Base-by-base conservation (phyloP, 1,284 basidiomycete species). In the Neolentinus lepideus region DNA sequence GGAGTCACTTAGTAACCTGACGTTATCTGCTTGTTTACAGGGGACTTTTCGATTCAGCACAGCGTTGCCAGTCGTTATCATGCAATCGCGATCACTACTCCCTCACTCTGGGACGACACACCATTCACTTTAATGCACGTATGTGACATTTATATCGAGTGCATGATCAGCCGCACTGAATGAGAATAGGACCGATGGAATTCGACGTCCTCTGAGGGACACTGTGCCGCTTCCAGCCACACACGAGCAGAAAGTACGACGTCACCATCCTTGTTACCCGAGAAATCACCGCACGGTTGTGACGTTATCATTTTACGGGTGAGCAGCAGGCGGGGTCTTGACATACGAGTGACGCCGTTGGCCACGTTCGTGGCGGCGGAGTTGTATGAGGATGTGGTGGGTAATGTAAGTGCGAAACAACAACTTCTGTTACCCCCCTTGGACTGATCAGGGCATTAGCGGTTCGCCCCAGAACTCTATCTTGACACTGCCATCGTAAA, bases 391-490 rank as follows among this genome's bases (percentile, higher is more conserved):
- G 47, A 50, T 12, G 4, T n/a, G 25, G 12, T 3, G 24, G 8
- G 4, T 16, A 50, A 21, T 50, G 47, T 50, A 25, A 25, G 47
- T 29, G 19, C 12, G 38, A n/a, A 21, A 4, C 9, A 35, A 9
- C 33, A 35, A n/a, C 12, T 16, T 16, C n/a, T 6, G 6, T 25
- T 8, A 21, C n/a, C 14, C 12, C 27, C 8, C 8, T 16, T 26
- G 12, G 27, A 25, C 25, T 26, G 4, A 29, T 50, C 47, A 16
- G 4, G 12, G 10, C 36, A 45, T 2, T 55, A 70, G 67, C 59
- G 57, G 53, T 43, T 65, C 31, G 64, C 61, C 38, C 66, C 67
- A 1, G 67, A 70, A 48, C 58, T 70, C 14, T 61, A 64, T 16
- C 58, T 69, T 36, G 69, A 69, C 51, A 58, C 56, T 0, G 51